Evolutionary conservation across 495 filamentous ascomycete species (phyloP).

Genomic region (Penicillium turbatum): DNA sequence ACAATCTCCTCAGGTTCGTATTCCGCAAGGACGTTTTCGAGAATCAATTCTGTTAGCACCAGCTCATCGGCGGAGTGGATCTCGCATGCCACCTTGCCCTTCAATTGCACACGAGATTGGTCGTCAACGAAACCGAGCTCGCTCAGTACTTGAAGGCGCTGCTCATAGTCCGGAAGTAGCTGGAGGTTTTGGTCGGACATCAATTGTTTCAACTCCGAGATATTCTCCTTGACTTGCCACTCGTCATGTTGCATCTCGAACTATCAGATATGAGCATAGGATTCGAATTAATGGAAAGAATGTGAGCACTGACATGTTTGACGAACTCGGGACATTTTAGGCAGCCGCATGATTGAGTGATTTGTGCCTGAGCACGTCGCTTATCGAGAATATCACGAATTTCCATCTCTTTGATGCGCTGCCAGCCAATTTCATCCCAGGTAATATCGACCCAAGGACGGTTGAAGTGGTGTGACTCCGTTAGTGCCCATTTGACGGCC

Average conservation of each 20-base stretch:
- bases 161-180: constrained; percentile 95
- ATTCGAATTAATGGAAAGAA: background rate
- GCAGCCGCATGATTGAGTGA: constrained; percentile 54
- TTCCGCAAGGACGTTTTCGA: constrained; percentile 93
- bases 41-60: constrained; percentile 91
- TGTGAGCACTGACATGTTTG: constrained; percentile 66
- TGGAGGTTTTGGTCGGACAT: constrained; percentile 97
- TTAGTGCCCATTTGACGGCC: constrained; percentile 46
- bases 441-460: constrained; percentile 63
- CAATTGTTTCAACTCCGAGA: constrained; percentile 72
- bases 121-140: constrained; percentile 89
- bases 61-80: constrained; percentile 96
- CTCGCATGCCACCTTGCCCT: constrained; percentile 98
- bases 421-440: constrained; percentile 87
- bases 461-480: constrained; percentile 59
- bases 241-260: constrained; percentile 93
- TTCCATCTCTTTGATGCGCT: constrained; percentile 69
- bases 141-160: constrained; percentile 84
- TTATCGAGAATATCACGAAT: constrained; percentile 69
- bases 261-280: constrained; percentile 25
- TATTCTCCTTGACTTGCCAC: constrained; percentile 90
- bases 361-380: constrained; percentile 56
- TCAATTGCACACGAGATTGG: constrained; percentile 77
- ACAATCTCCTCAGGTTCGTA: constrained; percentile 97
- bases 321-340: constrained; percentile 69